Evolutionary conservation across 2,329 filamentous ascomycete species (phyloP), one percentile per base, ranked within the genome.

Genomic region (Rhinocladiella mackenziei): DNA sequence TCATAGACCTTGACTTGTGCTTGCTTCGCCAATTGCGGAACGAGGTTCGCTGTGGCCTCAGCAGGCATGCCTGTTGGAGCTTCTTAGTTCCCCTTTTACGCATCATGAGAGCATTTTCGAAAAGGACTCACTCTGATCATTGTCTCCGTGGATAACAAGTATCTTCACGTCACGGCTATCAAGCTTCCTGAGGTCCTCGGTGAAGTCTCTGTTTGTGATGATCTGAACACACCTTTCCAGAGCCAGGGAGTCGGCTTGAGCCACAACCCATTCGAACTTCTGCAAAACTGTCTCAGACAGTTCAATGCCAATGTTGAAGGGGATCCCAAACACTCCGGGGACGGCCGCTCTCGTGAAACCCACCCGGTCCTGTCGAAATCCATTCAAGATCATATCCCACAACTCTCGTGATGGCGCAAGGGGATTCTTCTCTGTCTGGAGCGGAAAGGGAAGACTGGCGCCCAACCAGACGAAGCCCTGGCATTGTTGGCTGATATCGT

Each of bases 171-270:
- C 39, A 3, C 30, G 48, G 4, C 49, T 37, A 7, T 45, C 23
- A 11, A 58, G 36, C 28, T 40, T 50, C 42, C 45, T 51, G 42
- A 57, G 34, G 15, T 57, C 50, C 13, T 58, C 52, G 1, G 52
- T 56, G 41, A 62, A 59, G 45, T 60, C 56, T 20, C 44, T 55
- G 7, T 43, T 42, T 8, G 49, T 55, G 39, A 61, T 57, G 39
- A 59, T 57, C 32, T 57, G 57, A n/a, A 57, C 36, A 34, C 58
- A 61, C 25, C 58, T 50, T 45, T 61, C 59, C 15, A 62, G 47
- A 5, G 59, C 58, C 7, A 61, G 45, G 11, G 51, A 44, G 42
- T 62, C 59, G 11, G 58, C 59, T 9, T 50, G 38, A 9, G 50
- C 50, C n/a, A 58, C 52, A n/a, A 62, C 50, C 13, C 43, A 17